These are phyloP conservation scores for Eragrostis tef DNA, from an alignment of 202 grass and related monocot species.

Conservation along the genomic window DNA sequence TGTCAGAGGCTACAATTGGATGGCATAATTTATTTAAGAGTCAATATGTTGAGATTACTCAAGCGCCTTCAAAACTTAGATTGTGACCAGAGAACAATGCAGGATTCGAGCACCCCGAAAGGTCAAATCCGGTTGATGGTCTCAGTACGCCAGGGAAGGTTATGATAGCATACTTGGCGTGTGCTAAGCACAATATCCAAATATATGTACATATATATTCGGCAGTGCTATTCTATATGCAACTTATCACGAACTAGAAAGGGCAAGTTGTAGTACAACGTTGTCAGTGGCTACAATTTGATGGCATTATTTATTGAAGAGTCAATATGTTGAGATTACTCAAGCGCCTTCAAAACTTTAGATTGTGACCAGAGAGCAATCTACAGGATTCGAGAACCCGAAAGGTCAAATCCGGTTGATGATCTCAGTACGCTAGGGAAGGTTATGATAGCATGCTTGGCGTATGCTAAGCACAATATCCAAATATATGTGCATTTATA, in stretches of 20 bases:
- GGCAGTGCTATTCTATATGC: background rate
- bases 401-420: background rate
- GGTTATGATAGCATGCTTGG: background rate
- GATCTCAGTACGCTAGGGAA: background rate
- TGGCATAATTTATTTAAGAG: background rate
- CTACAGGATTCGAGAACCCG: background rate
- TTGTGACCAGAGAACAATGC: background rate
- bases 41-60: conserved; percentile 8
- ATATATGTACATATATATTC: no score
- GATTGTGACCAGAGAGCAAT: background rate
- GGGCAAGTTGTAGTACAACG: background rate
- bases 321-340: conserved; percentile 14
- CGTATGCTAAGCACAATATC: no score
- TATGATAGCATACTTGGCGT: no score
- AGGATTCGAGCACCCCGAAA: background rate
- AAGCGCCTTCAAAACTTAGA: background rate
- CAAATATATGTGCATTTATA: no score
- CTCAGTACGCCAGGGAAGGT: background rate
- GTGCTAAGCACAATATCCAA: no score
- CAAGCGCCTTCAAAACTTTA: background rate
- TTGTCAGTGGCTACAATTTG: background rate
- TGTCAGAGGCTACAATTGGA: background rate
- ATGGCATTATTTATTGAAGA: background rate
- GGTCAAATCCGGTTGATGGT: background rate
- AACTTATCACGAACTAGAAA: conserved; percentile 41